Percentiles rank a stretch among this genome's conserved stretches.
Evolutionary conservation across 345 rosid species (phyloP).

Genomic region (Populus ilicifolia): DNA sequence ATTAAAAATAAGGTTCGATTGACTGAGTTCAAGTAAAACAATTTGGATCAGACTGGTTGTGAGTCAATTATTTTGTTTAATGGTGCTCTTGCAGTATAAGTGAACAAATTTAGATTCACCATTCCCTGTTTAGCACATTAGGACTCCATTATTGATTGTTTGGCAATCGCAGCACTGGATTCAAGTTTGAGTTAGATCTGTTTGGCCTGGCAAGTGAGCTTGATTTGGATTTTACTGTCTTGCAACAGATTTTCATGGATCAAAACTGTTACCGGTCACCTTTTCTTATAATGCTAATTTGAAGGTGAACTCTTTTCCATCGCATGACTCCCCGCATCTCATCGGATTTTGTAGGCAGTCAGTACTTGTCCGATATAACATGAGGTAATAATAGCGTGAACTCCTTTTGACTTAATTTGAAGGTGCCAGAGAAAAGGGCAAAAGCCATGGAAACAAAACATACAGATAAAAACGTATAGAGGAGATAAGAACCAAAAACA

Average conservation of each 20-base stretch:
- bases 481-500: neutral
- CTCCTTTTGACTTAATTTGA: neutral
- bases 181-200: neutral
- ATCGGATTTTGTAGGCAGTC: neutral
- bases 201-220: neutral
- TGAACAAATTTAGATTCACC: too few relatives aligned
- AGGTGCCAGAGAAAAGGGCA: conserved; percentile 1
- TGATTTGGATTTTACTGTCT: neutral
- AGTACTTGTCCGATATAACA: neutral
- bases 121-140: too few relatives aligned
- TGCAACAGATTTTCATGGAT: neutral
- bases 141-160: neutral
- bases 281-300: too few relatives aligned
- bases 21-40: too few relatives aligned
- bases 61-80: neutral
- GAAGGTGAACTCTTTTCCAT: too few relatives aligned
- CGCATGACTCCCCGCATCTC: too few relatives aligned
- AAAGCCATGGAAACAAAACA: neutral
- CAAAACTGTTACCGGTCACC: too few relatives aligned
- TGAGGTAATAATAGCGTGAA: neutral
- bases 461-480: neutral
- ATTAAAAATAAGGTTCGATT: neutral
- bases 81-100: neutral
- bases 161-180: neutral
- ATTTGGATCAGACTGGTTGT: neutral